phyloP scores from a whole-genome alignment of 1,284 basidiomycete species.

The Trametes versicolor region DNA sequence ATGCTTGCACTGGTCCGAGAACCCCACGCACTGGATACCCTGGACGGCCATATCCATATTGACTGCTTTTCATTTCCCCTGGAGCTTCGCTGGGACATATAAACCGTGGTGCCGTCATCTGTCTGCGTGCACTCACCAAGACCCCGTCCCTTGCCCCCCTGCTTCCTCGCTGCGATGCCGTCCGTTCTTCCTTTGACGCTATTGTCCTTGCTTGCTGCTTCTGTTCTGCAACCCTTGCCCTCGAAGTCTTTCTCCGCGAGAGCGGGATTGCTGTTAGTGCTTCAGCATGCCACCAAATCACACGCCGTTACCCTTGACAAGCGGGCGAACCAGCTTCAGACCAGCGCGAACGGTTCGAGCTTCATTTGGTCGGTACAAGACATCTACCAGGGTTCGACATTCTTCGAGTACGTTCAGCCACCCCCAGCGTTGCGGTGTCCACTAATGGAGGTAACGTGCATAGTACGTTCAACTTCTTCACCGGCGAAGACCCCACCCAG shows the following conservation, averaged over 20 bases:
- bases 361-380: conserved; percentile 52
- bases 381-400: conserved; percentile 45
- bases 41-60: conserved; percentile 4
- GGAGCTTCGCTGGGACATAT: conserved; percentile 30
- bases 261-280: conserved; percentile 22
- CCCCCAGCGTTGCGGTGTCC: neutral
- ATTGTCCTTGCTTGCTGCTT: conserved; percentile 29
- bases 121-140: conserved; percentile 3
- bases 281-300: conserved; percentile 21
- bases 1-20: conserved; percentile 18
- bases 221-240: conserved; percentile 13
- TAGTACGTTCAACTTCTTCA: conserved; percentile 70
- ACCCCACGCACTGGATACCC: conserved; percentile 17
- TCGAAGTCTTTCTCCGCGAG: conserved; percentile 1
- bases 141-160: conserved; percentile 4
- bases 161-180: conserved; percentile 25
- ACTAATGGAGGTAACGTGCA: conserved; percentile 11
- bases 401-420: conserved; percentile 47
- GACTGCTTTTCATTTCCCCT: conserved; percentile 23
- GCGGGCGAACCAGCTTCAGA: conserved; percentile 38
- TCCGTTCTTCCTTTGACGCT: conserved; percentile 34
- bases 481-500: conserved; percentile 71
- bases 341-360: conserved; percentile 39
- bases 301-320: conserved; percentile 32
- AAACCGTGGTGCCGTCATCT: conserved; percentile 26